phyloP scores from a whole-genome alignment of 441 rosid species.

The Pelargonium hybrid region DNA sequence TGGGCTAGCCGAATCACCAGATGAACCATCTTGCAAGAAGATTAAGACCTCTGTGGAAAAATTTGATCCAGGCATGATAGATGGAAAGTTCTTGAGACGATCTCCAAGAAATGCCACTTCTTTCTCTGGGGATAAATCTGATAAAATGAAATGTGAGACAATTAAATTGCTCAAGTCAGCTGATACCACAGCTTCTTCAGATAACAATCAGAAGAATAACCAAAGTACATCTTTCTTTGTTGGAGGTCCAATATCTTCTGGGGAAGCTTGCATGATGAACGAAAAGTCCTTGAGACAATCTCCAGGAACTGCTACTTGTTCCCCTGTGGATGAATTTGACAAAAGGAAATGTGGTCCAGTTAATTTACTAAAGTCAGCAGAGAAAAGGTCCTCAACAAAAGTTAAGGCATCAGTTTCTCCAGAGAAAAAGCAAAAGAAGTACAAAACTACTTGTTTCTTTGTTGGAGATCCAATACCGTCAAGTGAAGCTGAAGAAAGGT shows the following conservation, averaged over 20 bases:
- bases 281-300: not conserved
- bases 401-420: not conserved
- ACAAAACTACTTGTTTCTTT: constrained; percentile 25
- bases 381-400: not conserved
- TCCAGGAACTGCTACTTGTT: not conserved
- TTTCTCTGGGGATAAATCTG: constrained; percentile 17
- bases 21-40: constrained; percentile 35
- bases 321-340: not conserved
- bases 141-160: constrained; percentile 11
- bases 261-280: not conserved
- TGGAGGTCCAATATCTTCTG: not conserved
- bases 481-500: constrained; percentile 65
- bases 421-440: constrained; percentile 3
- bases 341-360: not conserved
- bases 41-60: constrained; percentile 19
- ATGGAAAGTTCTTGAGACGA: constrained; percentile 20
- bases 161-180: constrained; percentile 16
- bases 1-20: constrained; percentile 14
- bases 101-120: constrained; percentile 19
- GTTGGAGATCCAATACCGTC: constrained; percentile 62
- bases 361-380: not conserved
- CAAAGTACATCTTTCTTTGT: not conserved
- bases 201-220: constrained; percentile 15
- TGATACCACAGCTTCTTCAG: constrained; percentile 18
- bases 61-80: constrained; percentile 20